Evolutionary conservation across 2,329 filamentous ascomycete genomes (phyloP).

Genomic region (Ramichloridium luteum): DNA sequence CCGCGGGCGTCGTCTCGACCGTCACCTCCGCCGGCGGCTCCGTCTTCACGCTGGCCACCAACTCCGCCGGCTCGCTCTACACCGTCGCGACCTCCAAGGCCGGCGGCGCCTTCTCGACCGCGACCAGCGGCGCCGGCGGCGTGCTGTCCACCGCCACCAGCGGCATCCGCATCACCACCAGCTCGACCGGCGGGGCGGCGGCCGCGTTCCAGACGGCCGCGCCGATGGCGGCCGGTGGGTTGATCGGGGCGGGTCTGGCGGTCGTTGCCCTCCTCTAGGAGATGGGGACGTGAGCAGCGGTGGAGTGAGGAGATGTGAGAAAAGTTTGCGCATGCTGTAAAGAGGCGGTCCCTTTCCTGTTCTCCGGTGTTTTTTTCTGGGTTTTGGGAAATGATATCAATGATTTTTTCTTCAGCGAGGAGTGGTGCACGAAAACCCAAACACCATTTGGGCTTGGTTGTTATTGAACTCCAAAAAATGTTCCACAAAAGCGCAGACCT

Average conservation of each 20-base stretch:
- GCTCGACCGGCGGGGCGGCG: not conserved
- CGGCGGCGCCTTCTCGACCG: constrained; percentile 1
- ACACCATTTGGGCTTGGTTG: too few relatives aligned
- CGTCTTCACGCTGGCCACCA: constrained; percentile 8
- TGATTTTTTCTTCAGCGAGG: too few relatives aligned
- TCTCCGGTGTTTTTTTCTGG: too few relatives aligned
- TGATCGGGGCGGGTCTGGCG: constrained; percentile 21
- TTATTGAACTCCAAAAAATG: too few relatives aligned
- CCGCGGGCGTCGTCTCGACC: constrained; percentile 12
- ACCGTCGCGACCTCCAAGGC: constrained; percentile 7
- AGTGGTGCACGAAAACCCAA: too few relatives aligned
- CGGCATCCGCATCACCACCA: constrained; percentile 1
- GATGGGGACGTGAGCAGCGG: too few relatives aligned
- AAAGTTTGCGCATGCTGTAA: too few relatives aligned
- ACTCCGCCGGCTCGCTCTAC: constrained; percentile 9
- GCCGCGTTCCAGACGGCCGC: constrained; percentile 11
- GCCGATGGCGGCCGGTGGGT: constrained; percentile 20
- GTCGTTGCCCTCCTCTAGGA: constrained; percentile 19
- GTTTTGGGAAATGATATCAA: too few relatives aligned
- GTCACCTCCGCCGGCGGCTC: constrained; percentile 9
- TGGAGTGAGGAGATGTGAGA: too few relatives aligned
- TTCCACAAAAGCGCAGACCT: too few relatives aligned
- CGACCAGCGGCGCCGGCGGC: constrained; percentile 1
- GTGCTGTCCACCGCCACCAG: constrained; percentile 2
- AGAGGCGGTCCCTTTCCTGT: too few relatives aligned